Base-by-base conservation (phyloP, 2,329 filamentous ascomycete species). In the Botrytis fragariae region DNA sequence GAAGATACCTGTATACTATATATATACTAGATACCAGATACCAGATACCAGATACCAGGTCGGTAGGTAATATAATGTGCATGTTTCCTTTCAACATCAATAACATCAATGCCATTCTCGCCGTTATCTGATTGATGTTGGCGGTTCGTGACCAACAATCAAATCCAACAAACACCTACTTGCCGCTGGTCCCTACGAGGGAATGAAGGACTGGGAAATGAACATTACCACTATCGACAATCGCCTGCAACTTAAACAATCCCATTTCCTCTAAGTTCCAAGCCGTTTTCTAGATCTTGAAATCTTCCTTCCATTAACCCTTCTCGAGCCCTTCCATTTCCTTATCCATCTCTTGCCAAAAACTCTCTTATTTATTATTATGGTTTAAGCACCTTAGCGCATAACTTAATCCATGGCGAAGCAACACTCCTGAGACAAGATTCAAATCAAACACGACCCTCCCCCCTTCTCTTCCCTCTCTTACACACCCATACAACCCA, bases 381-480 rank as follows among this genome's bases (percentile, higher is more conserved):
- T 51, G 12, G 60, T 42, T 42, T 42, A 62, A 57, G 60, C 39
- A 57, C 25, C 59, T 71, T 71, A 64, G 69, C 59, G 69, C 69
- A 71, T 71, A 71, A 71, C 60, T 64, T 54, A 71, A 64, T 18
- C 42, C 59, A 51, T 48, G 35, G 44, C 59, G 29, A 63, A 48
- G 44, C 39, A 71, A 54, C 48, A 51, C 60, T 71, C 45, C 69
- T 71, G 69, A 71, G 69, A 71, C 69, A 71, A 64, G 35, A 51
- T 35, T 71, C 59, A 64, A 67, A 68, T 61, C 68, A 70, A 70
- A 69, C 29, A 69, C 67, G 35, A 69, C 29, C 45, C 67, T 37
- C 29, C n/a, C 67, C 39, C n/a, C 37, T n/a, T 22, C 54, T n/a
- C 39, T 29, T 54, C n/a, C n/a, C n/a, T 54, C 51, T 54, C 51